These are phyloP conservation scores for Fusarium goolgardi DNA, from an alignment of 2,329 filamentous ascomycete species.

Conservation along the genomic window DNA sequence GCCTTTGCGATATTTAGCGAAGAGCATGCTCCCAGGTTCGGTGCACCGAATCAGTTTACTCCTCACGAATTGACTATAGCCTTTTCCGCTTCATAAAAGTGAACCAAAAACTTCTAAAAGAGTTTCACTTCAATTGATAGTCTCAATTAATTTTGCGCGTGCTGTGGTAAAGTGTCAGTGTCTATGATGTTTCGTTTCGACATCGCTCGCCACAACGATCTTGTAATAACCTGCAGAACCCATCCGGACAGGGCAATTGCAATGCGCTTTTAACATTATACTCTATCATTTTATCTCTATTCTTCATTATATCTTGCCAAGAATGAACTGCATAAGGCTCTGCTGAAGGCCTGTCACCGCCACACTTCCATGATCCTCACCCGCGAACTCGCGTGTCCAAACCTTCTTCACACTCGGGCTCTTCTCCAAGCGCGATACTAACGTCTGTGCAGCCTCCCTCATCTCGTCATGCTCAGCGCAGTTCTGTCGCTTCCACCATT, in stretches of 20 bases:
- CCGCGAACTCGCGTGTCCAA: slow-evolving; percentile 43
- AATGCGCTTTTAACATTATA: not conserved
- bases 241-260: too few species aligned
- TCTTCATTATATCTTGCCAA: slow-evolving; percentile 18
- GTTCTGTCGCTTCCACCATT: slow-evolving; percentile 47
- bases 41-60: not conserved
- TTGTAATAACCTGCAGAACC: too few species aligned
- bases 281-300: not conserved
- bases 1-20: not conserved
- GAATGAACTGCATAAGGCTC: slow-evolving; percentile 41
- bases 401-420: slow-evolving; percentile 36
- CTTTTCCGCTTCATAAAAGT: not conserved
- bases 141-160: not conserved
- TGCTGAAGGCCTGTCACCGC: slow-evolving; percentile 40
- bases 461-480: slow-evolving; percentile 45
- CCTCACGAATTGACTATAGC: too few species aligned
- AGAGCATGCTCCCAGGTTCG: too few species aligned
- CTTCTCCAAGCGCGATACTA: slow-evolving; percentile 36
- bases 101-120: fast-evolving
- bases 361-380: slow-evolving; percentile 46
- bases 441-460: slow-evolving; percentile 26
- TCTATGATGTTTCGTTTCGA: not conserved
- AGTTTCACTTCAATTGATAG: not conserved
- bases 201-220: not conserved
- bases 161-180: not conserved